Conservation (phyloP, 768 basidiomycete genomes). For the button mushroom (Agaricus bisporus) region DNA sequence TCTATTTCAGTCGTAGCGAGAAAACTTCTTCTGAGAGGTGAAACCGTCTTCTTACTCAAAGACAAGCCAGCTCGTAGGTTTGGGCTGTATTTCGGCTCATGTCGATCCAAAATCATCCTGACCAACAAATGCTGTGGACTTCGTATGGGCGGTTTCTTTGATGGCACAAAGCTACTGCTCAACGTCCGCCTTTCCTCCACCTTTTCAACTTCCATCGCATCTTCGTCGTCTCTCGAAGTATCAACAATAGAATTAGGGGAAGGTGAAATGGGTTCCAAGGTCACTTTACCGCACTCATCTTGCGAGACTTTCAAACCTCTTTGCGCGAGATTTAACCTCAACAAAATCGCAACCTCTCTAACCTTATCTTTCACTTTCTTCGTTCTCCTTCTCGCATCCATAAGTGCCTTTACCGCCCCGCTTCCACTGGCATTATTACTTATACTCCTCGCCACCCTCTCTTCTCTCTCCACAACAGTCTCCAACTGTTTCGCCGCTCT, state of each 20-base stretch:
- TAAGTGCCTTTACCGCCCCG: background rate
- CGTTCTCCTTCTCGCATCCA: constrained; percentile 5
- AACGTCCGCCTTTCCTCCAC: background rate
- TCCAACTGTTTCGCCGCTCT: constrained; percentile 16
- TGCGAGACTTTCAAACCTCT: constrained; percentile 4
- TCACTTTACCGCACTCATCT: constrained; percentile 2
- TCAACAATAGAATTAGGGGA: background rate
- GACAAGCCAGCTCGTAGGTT: background rate
- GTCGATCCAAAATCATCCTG: constrained; percentile 10
- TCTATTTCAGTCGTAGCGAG: background rate
- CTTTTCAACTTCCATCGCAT: constrained; percentile 1
- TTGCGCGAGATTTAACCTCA: constrained; percentile 7
- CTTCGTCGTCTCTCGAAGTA: background rate
- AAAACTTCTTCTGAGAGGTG: background rate
- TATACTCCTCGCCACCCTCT: constrained; percentile 18
- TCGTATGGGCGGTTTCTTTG: constrained; percentile 1
- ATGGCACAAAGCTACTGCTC: background rate
- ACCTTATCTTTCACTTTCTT: constrained; percentile 5
- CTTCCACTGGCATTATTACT: background rate
- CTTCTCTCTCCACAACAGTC: constrained; percentile 23
- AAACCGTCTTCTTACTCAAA: background rate
- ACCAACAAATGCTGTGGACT: constrained; percentile 6
- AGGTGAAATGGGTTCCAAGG: background rate
- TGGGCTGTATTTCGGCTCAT: constrained; percentile 3
- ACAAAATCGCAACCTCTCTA: constrained; percentile 4